phyloP scores from a whole-genome alignment of 306 rosid genomes.

The Cajanus cajan region DNA sequence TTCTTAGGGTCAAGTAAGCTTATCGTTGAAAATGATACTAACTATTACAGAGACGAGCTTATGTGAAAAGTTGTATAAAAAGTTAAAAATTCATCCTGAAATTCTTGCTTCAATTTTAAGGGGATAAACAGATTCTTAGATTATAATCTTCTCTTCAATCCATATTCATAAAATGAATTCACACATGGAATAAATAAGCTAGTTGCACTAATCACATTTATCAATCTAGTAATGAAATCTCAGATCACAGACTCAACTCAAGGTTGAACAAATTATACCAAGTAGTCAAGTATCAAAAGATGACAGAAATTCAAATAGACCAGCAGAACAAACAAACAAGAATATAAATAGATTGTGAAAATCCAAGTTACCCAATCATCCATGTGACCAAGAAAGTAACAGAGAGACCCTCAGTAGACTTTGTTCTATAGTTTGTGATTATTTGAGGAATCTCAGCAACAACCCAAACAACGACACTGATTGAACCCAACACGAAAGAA shows the following conservation, averaged over 20 bases:
- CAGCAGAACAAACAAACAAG: background rate
- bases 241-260: conserved; percentile 2
- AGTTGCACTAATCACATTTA: background rate
- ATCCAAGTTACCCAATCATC: conserved; percentile 61
- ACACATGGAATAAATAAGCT: background rate
- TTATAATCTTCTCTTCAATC: background rate
- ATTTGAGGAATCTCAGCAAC: conserved; percentile 89
- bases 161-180: background rate
- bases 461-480: conserved; percentile 71
- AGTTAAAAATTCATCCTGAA: background rate
- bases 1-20: background rate
- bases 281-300: background rate
- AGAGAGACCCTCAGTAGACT: conserved; percentile 77
- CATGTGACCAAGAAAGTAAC: conserved; percentile 74
- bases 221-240: conserved; percentile 1
- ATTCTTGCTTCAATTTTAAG: background rate
- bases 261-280: background rate
- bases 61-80: background rate
- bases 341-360: background rate
- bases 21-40: background rate
- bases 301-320: conserved; percentile 15
- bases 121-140: background rate
- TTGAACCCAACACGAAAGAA: conserved; percentile 59
- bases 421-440: conserved; percentile 60
- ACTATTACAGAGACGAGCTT: background rate